Conservation (phyloP, 495 filamentous ascomycete species). For the Penicillium simplicissimum region DNA sequence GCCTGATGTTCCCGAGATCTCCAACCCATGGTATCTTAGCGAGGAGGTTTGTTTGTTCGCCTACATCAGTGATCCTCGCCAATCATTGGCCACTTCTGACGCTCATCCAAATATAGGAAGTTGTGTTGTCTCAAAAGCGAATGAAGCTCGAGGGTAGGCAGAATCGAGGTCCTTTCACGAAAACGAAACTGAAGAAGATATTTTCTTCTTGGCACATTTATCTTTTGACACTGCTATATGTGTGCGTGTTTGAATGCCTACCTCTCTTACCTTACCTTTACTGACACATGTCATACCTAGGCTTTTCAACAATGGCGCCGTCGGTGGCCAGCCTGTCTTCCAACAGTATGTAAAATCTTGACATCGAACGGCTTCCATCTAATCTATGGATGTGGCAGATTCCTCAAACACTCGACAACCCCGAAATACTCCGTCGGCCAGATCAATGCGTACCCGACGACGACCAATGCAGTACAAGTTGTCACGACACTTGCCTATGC, state of each 20-base stretch:
- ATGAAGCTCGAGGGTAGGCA: conserved; percentile 52
- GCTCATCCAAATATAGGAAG: conserved; percentile 35
- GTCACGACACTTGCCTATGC: conserved; percentile 49
- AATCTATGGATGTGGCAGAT: conserved; percentile 19
- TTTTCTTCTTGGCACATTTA: conserved; percentile 56
- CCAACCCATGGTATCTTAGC: conserved; percentile 52
- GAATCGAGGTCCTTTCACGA: conserved; percentile 46
- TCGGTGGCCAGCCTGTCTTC: conserved; percentile 38
- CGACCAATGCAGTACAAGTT: conserved; percentile 48
- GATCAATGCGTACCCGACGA: conserved; percentile 50
- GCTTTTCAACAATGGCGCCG: conserved; percentile 40
- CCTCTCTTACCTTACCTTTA: neutral
- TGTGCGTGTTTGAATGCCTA: conserved; percentile 23
- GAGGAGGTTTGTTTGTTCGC: conserved; percentile 40
- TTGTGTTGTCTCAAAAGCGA: conserved; percentile 41
- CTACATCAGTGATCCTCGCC: too few relatives aligned
- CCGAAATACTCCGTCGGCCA: conserved; percentile 41
- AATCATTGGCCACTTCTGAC: neutral
- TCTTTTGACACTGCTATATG: conserved; percentile 45
- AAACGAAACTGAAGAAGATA: conserved; percentile 52
- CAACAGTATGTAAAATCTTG: conserved; percentile 32
- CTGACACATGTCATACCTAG: conserved; percentile 17
- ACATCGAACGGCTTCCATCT: neutral
- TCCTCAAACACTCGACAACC: conserved; percentile 39
- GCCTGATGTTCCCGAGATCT: conserved; percentile 62